phyloP scores from a whole-genome alignment of 495 filamentous ascomycete species.

The Rhizodiscina lignyota region DNA sequence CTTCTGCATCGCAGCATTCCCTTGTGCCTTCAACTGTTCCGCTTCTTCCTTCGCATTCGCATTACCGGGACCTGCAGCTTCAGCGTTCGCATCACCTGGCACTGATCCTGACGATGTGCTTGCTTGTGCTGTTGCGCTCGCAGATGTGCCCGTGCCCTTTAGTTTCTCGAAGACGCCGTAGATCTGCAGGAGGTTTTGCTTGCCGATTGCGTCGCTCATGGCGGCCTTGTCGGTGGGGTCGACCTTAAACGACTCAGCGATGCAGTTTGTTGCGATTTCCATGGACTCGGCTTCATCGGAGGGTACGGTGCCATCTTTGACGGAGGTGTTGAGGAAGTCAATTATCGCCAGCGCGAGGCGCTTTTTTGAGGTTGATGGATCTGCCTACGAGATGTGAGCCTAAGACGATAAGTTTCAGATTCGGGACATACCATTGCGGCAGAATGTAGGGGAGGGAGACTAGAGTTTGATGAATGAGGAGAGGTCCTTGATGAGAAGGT shows the following conservation, averaged over 20 bases:
- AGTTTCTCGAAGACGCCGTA: constrained; percentile 94
- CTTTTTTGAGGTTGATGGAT: constrained; percentile 82
- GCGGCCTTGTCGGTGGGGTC: constrained; percentile 63
- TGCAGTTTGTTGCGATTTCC: constrained; percentile 84
- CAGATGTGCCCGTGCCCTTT: constrained; percentile 47
- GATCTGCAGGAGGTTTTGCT: constrained; percentile 73
- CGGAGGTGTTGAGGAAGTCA: constrained; percentile 75
- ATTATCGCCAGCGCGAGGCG: constrained; percentile 92
- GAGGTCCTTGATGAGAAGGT: too few relatives aligned
- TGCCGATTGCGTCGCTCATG: constrained; percentile 58
- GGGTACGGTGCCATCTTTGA: constrained; percentile 74
- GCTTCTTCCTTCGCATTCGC: constrained; percentile 35
- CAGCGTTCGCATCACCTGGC: constrained; percentile 7
- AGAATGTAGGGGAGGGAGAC: too few relatives aligned
- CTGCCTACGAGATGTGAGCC: too few relatives aligned
- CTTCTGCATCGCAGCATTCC: constrained; percentile 82
- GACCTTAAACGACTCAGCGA: constrained; percentile 85
- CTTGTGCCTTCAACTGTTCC: constrained; percentile 74
- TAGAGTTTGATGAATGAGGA: too few relatives aligned
- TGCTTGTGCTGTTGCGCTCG: constrained; percentile 15
- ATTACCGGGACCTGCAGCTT: constrained; percentile 7
- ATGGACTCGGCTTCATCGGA: constrained; percentile 80
- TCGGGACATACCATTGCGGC: too few relatives aligned
- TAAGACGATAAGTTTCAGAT: too few relatives aligned
- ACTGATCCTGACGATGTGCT: constrained; percentile 2